phyloP scores from a whole-genome alignment of 2,329 filamentous ascomycete genomes.

The Penicillium sp. region DNA sequence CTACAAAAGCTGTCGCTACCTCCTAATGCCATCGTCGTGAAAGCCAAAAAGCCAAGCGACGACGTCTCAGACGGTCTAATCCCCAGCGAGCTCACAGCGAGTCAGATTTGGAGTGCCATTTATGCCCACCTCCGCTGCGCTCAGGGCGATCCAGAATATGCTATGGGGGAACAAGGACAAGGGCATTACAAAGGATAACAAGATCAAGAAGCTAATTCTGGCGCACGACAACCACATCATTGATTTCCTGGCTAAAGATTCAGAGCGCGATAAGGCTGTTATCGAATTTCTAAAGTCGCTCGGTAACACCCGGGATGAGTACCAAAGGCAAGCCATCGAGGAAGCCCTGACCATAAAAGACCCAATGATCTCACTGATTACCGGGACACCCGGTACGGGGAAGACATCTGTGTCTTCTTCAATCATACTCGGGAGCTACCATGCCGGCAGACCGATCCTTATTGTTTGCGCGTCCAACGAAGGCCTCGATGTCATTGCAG shows the following conservation, averaged over 20 bases:
- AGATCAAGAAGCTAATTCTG: neutral
- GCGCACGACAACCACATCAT: neutral
- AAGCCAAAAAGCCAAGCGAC: too few species aligned
- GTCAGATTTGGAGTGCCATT: too few species aligned
- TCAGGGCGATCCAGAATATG: neutral
- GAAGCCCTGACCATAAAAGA: neutral
- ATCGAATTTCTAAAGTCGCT: neutral
- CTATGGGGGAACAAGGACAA: too few species aligned
- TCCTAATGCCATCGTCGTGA: too few species aligned
- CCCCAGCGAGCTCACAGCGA: too few species aligned
- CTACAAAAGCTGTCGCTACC: too few species aligned
- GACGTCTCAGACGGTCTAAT: too few species aligned
- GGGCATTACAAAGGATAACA: too few species aligned
- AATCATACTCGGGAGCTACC: neutral
- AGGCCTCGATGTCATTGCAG: too few species aligned
- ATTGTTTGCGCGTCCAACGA: neutral
- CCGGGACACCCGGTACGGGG: neutral
- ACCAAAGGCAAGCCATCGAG: neutral
- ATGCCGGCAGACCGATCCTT: neutral
- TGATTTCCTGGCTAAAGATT: neutral
- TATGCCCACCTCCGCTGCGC: too few species aligned
- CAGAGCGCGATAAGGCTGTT: neutral
- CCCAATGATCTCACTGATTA: neutral
- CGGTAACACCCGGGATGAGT: neutral
- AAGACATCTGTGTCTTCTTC: neutral